These are phyloP conservation scores for Phytophthora cryptogea DNA, from an alignment of 352 stramenopile species.

Conservation along the genomic window DNA sequence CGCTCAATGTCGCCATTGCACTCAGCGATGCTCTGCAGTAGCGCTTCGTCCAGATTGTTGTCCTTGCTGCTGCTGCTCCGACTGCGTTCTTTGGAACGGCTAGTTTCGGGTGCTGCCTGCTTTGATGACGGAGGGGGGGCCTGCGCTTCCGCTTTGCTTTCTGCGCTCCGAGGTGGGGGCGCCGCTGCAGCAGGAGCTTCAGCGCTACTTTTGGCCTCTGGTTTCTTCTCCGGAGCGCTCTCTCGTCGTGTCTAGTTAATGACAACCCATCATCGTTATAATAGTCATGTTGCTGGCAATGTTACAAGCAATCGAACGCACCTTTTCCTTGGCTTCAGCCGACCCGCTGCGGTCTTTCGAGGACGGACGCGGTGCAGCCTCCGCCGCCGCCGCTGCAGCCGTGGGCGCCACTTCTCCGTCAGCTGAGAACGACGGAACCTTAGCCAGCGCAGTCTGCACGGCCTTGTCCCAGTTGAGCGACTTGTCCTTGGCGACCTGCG, in stretches of 20 bases:
- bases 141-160: constrained; percentile 48
- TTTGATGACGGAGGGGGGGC: constrained; percentile 34
- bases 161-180: constrained; percentile 23
- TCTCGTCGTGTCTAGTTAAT: constrained; percentile 32
- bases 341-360: constrained; percentile 57
- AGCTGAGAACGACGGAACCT: constrained; percentile 63
- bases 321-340: constrained; percentile 61
- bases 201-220: constrained; percentile 30
- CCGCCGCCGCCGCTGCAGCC: constrained; percentile 20
- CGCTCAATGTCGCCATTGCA: constrained; percentile 80
- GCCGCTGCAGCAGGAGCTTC: constrained; percentile 21
- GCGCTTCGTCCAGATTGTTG: constrained; percentile 46
- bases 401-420: constrained; percentile 43
- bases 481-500: constrained; percentile 53
- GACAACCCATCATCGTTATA: background rate
- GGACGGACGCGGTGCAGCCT: constrained; percentile 31
- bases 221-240: constrained; percentile 26
- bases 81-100: constrained; percentile 40
- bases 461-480: constrained; percentile 72
- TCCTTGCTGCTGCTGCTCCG: constrained; percentile 26
- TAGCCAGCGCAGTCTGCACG: constrained; percentile 63
- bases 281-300: background rate
- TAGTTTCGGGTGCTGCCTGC: constrained; percentile 18
- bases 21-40: constrained; percentile 62
- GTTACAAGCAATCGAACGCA: background rate